Evolutionary conservation across 179 eudicot genomes (phyloP).

Genomic region (Gypsophila paniculata): DNA sequence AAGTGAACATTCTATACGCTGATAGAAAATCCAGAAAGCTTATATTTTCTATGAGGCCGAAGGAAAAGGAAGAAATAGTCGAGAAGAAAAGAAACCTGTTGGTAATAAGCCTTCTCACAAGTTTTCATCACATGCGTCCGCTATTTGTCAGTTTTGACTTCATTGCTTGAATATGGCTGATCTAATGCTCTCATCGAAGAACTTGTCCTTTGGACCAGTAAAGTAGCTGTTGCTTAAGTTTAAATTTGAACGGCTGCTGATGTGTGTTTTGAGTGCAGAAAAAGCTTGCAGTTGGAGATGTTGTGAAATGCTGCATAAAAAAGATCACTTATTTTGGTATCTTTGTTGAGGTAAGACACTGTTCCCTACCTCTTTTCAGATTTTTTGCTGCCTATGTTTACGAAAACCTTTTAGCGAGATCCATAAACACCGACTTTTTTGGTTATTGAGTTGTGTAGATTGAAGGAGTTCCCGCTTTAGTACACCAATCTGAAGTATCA

Average conservation of each 20-base stretch:
- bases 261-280: slow-evolving; percentile 43
- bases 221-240: background rate
- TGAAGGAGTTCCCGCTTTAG: slow-evolving; percentile 84
- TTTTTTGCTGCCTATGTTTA: background rate
- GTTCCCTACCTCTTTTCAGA: background rate
- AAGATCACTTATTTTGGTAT: slow-evolving; percentile 86
- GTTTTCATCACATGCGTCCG: too few species aligned
- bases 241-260: background rate
- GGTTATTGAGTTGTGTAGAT: slow-evolving; percentile 42
- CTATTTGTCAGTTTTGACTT: background rate
- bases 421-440: background rate
- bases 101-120: slow-evolving; percentile 49
- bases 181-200: background rate
- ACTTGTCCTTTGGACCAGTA: background rate
- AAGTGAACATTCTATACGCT: slow-evolving; percentile 59
- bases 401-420: background rate
- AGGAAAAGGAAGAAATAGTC: slow-evolving; percentile 64
- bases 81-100: slow-evolving; percentile 74
- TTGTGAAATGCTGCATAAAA: slow-evolving; percentile 72
- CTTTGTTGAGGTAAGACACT: slow-evolving; percentile 56
- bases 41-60: slow-evolving; percentile 67
- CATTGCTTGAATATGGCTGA: background rate
- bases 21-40: slow-evolving; percentile 73
- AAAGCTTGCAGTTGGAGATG: slow-evolving; percentile 67
- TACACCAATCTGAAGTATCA: slow-evolving; percentile 86